These are phyloP conservation scores for Fonsecaea pugnacius DNA, from an alignment of 2,329 filamentous ascomycete genomes.

Conservation along the genomic window DNA sequence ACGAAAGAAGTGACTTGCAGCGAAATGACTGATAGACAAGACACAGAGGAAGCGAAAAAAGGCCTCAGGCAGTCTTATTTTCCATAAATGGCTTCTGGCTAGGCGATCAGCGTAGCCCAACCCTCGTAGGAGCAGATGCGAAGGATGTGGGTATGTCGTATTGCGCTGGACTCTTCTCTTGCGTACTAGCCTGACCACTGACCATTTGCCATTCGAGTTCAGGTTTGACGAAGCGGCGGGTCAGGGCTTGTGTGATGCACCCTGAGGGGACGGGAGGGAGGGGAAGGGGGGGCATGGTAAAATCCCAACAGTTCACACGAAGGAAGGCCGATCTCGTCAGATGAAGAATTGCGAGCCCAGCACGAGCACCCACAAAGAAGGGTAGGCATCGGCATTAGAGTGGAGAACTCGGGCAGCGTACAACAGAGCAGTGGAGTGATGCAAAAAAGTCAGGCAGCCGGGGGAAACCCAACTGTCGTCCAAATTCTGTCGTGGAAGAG, in stretches of 20 bases:
- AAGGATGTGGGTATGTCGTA: conserved; percentile 3
- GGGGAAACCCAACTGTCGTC: not conserved
- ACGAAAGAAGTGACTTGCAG: not conserved
- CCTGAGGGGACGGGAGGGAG: not conserved
- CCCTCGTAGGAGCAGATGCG: conserved; percentile 2
- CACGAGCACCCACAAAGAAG: conserved; percentile 1
- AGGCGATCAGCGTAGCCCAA: not conserved
- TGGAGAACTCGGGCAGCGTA: not conserved
- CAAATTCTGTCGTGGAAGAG: not conserved
- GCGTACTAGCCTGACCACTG: conserved; percentile 4
- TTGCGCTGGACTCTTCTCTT: conserved; percentile 1
- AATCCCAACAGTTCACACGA: conserved; percentile 14
- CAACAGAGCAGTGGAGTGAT: not conserved
- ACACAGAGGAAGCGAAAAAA: not conserved
- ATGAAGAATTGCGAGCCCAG: conserved; percentile 4
- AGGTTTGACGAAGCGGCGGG: conserved; percentile 5
- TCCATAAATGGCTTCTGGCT: not conserved
- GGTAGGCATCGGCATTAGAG: conserved; percentile 3
- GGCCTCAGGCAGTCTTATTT: not conserved
- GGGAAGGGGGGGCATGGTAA: not conserved
- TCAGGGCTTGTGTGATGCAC: conserved; percentile 4
- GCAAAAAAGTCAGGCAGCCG: not conserved
- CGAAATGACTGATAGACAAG: not conserved
- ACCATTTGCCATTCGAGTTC: not conserved
- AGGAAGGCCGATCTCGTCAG: conserved; percentile 6